phyloP scores from a whole-genome alignment of 2,329 filamentous ascomycete species.

The Fusarium cyanostomum region DNA sequence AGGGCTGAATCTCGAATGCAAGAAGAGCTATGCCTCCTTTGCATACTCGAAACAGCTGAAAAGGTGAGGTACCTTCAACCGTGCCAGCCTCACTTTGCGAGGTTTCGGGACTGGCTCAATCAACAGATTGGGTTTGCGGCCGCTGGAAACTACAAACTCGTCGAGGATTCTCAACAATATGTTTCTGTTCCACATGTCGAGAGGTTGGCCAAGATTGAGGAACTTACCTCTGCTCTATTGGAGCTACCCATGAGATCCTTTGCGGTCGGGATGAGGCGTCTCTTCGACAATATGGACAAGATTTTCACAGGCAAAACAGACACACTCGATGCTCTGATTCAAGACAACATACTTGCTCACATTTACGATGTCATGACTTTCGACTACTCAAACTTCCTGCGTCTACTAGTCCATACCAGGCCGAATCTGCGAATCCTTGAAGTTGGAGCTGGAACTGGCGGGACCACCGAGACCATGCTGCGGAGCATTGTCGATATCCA shows the following conservation, averaged over 20 bases:
- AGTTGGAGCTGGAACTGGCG: constrained; percentile 52
- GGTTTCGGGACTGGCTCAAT: constrained; percentile 12
- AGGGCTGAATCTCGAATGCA: not conserved
- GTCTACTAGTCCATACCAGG: constrained; percentile 43
- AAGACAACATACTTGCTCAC: constrained; percentile 1
- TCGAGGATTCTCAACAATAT: constrained; percentile 32
- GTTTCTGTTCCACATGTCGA: not conserved
- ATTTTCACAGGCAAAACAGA: constrained; percentile 8
- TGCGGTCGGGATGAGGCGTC: not conserved
- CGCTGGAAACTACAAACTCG: constrained; percentile 45
- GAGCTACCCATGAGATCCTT: constrained; percentile 1
- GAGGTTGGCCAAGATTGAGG: not conserved
- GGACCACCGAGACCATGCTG: constrained; percentile 18
- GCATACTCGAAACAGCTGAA: not conserved
- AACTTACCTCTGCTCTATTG: not conserved
- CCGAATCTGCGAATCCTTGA: constrained; percentile 51
- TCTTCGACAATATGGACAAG: constrained; percentile 1
- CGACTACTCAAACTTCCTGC: constrained; percentile 4
- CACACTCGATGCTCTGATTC: constrained; percentile 2
- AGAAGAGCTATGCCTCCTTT: constrained; percentile 5
- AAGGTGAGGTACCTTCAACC: constrained; percentile 7
- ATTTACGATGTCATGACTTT: constrained; percentile 4
- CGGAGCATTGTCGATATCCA: not conserved
- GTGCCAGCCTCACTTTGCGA: constrained; percentile 11
- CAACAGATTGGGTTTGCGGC: constrained; percentile 4